These are phyloP conservation scores for Terfezia boudieri DNA, from an alignment of 495 filamentous ascomycete genomes.

Conservation along the genomic window DNA sequence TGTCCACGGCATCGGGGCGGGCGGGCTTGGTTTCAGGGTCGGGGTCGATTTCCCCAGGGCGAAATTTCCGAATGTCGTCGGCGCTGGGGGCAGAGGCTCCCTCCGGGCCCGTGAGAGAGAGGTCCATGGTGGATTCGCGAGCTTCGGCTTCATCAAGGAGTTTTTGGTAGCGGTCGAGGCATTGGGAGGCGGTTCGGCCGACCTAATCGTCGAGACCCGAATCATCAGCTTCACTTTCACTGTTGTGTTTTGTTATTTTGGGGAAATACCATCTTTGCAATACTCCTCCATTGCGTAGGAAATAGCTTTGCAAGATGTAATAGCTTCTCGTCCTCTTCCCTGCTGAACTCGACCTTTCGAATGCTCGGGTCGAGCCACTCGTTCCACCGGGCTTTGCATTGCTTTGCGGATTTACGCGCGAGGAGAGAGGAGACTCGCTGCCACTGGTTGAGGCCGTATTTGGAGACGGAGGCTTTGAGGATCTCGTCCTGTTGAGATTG, in stretches of 20 bases:
- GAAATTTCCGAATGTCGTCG: constrained; percentile 73
- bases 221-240: background rate
- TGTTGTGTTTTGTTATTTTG: background rate
- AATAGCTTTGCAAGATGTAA: constrained; percentile 92
- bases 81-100: constrained; percentile 72
- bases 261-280: constrained; percentile 46
- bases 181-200: constrained; percentile 87
- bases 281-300: constrained; percentile 97
- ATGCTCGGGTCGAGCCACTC: constrained; percentile 98
- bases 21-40: constrained; percentile 93
- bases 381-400: constrained; percentile 94
- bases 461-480: constrained; percentile 85
- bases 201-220: constrained; percentile 23
- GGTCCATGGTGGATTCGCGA: constrained; percentile 49
- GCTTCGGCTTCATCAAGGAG: constrained; percentile 89
- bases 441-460: constrained; percentile 98
- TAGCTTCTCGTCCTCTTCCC: constrained; percentile 95
- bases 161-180: constrained; percentile 89
- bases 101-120: constrained; percentile 70
- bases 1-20: constrained; percentile 88
- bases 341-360: constrained; percentile 95
- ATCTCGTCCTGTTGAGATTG: constrained; percentile 54
- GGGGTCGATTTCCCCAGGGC: constrained; percentile 85
- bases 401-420: constrained; percentile 92
- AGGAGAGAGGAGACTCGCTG: constrained; percentile 92